These are phyloP conservation scores for Cordyceps cicadae DNA, from an alignment of 2,329 filamentous ascomycete species.

Conservation along the genomic window DNA sequence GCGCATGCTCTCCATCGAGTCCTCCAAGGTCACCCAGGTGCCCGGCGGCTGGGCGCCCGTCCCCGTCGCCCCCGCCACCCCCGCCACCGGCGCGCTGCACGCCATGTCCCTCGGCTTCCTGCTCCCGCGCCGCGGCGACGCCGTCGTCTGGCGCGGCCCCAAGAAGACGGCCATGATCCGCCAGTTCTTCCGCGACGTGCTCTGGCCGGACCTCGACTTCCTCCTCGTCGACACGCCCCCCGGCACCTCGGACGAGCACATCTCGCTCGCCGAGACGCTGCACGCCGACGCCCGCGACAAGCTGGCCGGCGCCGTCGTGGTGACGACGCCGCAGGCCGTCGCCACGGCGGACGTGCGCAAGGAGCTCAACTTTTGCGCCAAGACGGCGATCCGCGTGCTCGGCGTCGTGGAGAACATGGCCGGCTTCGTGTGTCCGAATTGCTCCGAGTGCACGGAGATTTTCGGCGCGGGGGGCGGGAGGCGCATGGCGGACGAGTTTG, in stretches of 20 bases:
- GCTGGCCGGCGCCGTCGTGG: slow-evolving; percentile 80
- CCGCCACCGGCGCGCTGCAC: slow-evolving; percentile 53
- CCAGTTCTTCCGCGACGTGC: slow-evolving; percentile 86
- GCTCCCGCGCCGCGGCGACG: slow-evolving; percentile 72
- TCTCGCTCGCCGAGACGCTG: slow-evolving; percentile 83
- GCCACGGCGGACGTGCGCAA: slow-evolving; percentile 90
- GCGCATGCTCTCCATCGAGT: slow-evolving; percentile 84
- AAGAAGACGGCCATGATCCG: slow-evolving; percentile 99
- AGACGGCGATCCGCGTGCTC: slow-evolving; percentile 69
- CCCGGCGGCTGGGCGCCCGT: slow-evolving; percentile 91
- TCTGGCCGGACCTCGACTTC: slow-evolving; percentile 84
- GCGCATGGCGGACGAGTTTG: slow-evolving; percentile 81
- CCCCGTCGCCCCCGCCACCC: slow-evolving; percentile 59
- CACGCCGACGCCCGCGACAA: slow-evolving; percentile 56
- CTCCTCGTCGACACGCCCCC: slow-evolving; percentile 93
- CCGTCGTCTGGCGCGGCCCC: slow-evolving; percentile 93
- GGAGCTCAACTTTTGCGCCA: slow-evolving; percentile 86
- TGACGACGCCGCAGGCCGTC: slow-evolving; percentile 93
- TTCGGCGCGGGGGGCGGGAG: slow-evolving; percentile 87
- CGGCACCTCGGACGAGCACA: slow-evolving; percentile 94
- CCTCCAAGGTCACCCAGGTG: slow-evolving; percentile 81
- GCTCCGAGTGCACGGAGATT: slow-evolving; percentile 81
- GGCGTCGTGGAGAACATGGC: slow-evolving; percentile 98
- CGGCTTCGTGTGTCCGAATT: slow-evolving; percentile 75
- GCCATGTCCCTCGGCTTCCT: slow-evolving; percentile 95